These are phyloP conservation scores for Talaromyces sp. DNA, from an alignment of 2,329 filamentous ascomycete species.

Conservation along the genomic window DNA sequence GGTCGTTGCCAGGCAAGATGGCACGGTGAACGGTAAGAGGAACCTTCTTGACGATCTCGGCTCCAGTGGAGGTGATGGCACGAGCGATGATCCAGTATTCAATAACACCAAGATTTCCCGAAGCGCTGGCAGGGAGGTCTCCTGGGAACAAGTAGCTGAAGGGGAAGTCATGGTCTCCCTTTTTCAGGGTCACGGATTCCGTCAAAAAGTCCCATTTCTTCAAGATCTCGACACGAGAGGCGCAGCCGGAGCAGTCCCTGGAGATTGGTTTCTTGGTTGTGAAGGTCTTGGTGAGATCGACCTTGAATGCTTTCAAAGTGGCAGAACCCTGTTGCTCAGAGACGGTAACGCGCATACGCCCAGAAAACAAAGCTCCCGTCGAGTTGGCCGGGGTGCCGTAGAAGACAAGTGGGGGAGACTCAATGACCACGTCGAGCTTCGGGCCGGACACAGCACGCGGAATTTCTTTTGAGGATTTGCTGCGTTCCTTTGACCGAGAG, in stretches of 20 bases:
- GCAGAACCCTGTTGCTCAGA: constrained; percentile 60
- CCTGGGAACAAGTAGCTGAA: constrained; percentile 86
- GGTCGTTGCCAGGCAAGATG: constrained; percentile 72
- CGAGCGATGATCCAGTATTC: constrained; percentile 74
- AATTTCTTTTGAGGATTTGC: constrained; percentile 24
- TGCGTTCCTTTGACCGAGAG: constrained; percentile 37
- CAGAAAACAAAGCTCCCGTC: constrained; percentile 79
- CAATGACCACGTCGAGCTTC: constrained; percentile 62
- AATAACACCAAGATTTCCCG: constrained; percentile 68
- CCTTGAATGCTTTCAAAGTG: constrained; percentile 66
- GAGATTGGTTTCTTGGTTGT: constrained; percentile 79
- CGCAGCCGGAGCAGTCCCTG: constrained; percentile 73
- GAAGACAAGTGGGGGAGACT: constrained; percentile 83
- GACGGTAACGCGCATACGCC: constrained; percentile 72
- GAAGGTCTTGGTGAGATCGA: constrained; percentile 66
- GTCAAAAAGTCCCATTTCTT: constrained; percentile 75
- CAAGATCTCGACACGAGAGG: constrained; percentile 67
- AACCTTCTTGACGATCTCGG: constrained; percentile 63
- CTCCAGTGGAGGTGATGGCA: constrained; percentile 57
- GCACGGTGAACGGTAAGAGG: constrained; percentile 74
- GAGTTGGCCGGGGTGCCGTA: constrained; percentile 72
- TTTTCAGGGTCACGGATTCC: constrained; percentile 41
- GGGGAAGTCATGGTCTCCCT: constrained; percentile 72
- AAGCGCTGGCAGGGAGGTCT: constrained; percentile 77
- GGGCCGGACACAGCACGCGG: constrained; percentile 41